A percentile compares a stretch with the other conserved stretches of the same genome.
Conservation (phyloP, 1,139 yeast species). For the Candida tetrigidarum region DNA sequence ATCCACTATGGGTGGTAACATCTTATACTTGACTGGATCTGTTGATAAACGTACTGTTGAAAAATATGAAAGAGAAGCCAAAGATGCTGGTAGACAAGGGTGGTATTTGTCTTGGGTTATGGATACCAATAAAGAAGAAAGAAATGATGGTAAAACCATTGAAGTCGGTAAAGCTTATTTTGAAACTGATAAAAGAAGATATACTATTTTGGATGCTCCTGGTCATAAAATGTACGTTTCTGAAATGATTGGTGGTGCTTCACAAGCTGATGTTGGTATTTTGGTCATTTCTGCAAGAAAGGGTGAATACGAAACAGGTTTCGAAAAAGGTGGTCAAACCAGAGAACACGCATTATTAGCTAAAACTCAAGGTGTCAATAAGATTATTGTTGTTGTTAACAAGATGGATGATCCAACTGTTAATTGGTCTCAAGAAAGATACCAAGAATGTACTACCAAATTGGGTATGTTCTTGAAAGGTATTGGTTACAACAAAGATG, state of each 20-base stretch:
- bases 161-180: slow-evolving; percentile 98
- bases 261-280: slow-evolving; percentile 98
- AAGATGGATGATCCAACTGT: slow-evolving; percentile 99
- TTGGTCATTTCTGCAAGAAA: slow-evolving; percentile 97
- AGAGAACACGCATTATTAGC: slow-evolving; percentile 98
- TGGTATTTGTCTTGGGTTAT: slow-evolving; percentile 99
- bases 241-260: slow-evolving; percentile 99
- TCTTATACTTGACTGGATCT: slow-evolving; percentile 90
- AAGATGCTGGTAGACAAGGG: slow-evolving; percentile 99
- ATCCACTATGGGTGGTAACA: slow-evolving; percentile 99
- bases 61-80: slow-evolving; percentile 97
- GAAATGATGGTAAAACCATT: slow-evolving; percentile 98
- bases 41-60: slow-evolving; percentile 99
- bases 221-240: slow-evolving; percentile 99
- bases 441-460: slow-evolving; percentile 91
- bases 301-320: slow-evolving; percentile 99
- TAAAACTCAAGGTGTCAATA: slow-evolving; percentile 97
- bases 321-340: slow-evolving; percentile 99
- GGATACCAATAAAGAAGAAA: slow-evolving; percentile 99
- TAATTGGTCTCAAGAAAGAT: slow-evolving; percentile 93
- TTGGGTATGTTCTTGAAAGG: slow-evolving; percentile 80
- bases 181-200: slow-evolving; percentile 97
- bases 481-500: slow-evolving; percentile 87
- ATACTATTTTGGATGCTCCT: slow-evolving; percentile 98
- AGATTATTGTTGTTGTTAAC: slow-evolving; percentile 89